A percentile compares a stretch with the other conserved stretches of the same genome.
phyloP scores from a whole-genome alignment of 352 stramenopile genomes.

The Globisporangium cystogenes region DNA sequence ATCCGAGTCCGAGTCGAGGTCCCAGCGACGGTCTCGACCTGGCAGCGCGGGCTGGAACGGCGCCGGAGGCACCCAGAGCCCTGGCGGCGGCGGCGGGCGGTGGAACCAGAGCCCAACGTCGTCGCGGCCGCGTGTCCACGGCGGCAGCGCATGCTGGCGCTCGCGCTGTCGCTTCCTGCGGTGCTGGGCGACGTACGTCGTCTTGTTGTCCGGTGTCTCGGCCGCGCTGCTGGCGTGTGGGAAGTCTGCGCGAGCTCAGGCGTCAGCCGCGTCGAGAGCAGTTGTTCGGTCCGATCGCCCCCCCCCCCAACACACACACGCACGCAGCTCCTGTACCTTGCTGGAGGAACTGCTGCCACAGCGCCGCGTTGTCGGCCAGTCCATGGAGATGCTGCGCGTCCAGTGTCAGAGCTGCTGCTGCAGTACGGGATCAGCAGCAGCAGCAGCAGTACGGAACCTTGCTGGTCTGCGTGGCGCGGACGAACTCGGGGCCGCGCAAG shows the following conservation, averaged over 20 bases:
- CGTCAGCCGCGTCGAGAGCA: no score
- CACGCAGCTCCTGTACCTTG: slow-evolving; percentile 18
- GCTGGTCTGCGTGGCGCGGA: slow-evolving; percentile 23
- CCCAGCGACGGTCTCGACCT: background rate
- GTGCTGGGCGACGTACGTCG: background rate
- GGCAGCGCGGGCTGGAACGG: background rate
- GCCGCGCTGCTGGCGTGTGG: background rate
- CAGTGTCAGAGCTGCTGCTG: no score
- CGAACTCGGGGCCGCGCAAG: slow-evolving; percentile 27
- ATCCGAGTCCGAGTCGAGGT: slow-evolving; percentile 2
- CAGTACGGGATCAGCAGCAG: no score
- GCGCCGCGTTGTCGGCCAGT: slow-evolving; percentile 7
- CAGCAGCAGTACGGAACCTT: slow-evolving; percentile 22
- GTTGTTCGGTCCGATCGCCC: no score
- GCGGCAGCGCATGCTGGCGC: no score
- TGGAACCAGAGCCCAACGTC: background rate
- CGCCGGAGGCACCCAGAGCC: slow-evolving; percentile 2
- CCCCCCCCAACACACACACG: no score
- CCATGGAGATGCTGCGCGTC: slow-evolving; percentile 3
- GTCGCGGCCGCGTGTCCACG: no score
- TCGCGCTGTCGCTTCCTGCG: background rate
- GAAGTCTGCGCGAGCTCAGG: background rate
- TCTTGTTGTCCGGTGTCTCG: background rate
- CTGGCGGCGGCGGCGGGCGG: background rate
- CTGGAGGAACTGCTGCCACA: slow-evolving; percentile 27